A percentile compares a stretch with the other conserved stretches of the same genome.
Evolutionary conservation across 768 basidiomycete species (phyloP).

Genomic region (Psilocybe cubensis): DNA sequence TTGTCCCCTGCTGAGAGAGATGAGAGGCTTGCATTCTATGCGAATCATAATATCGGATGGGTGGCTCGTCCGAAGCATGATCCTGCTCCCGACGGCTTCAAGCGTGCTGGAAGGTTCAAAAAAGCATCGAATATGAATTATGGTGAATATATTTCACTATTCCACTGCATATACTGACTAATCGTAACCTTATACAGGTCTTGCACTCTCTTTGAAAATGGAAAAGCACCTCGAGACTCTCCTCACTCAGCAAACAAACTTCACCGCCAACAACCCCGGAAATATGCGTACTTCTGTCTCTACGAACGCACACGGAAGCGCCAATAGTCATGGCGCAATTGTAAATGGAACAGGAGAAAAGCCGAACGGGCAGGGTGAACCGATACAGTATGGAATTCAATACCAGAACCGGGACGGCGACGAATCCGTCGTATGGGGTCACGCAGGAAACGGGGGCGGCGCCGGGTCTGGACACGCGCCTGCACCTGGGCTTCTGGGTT

Average conservation of each 20-base stretch:
- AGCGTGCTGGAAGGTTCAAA: constrained; percentile 86
- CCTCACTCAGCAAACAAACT: constrained; percentile 29
- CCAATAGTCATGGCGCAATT: background rate
- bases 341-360: background rate
- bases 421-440: constrained; percentile 42
- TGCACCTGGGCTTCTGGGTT: constrained; percentile 13
- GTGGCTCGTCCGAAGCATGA: constrained; percentile 78
- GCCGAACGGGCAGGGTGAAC: constrained; percentile 22
- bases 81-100: constrained; percentile 54
- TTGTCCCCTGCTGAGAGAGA: constrained; percentile 61
- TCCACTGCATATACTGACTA: background rate
- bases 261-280: background rate
- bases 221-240: constrained; percentile 54
- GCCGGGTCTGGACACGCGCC: background rate
- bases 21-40: constrained; percentile 70
- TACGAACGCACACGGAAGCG: constrained; percentile 15
- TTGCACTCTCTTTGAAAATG: constrained; percentile 67
- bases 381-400: constrained; percentile 60
- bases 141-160: constrained; percentile 33
- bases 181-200: constrained; percentile 14
- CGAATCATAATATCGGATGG: constrained; percentile 74
- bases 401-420: constrained; percentile 69
- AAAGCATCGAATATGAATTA: constrained; percentile 95
- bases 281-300: constrained; percentile 14
- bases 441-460: constrained; percentile 3